Evolutionary conservation across 2,329 filamentous ascomycete species (phyloP).

Genomic region (Botrytis cinerea): DNA sequence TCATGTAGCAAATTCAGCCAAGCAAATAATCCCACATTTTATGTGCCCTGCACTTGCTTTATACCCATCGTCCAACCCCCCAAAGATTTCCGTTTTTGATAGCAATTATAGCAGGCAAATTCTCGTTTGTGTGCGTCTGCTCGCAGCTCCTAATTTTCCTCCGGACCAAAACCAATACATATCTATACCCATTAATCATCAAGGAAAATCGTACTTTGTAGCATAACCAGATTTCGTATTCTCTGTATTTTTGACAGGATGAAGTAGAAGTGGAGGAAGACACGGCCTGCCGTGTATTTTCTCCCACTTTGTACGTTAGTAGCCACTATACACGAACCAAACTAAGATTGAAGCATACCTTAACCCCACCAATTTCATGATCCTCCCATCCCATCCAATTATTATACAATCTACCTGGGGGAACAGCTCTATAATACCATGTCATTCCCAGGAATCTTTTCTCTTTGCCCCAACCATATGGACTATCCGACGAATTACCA

Average conservation of each 20-base stretch:
- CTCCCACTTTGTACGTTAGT: constrained; percentile 50
- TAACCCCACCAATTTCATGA: constrained; percentile 53
- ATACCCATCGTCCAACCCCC: fast-evolving
- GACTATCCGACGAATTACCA: constrained; percentile 52
- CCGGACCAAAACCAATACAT: background rate
- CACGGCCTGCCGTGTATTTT: constrained; percentile 56
- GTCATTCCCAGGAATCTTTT: constrained; percentile 58
- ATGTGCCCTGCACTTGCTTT: background rate
- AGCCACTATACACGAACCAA: background rate
- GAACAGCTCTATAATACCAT: constrained; percentile 61
- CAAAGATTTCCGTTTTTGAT: background rate
- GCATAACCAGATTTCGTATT: constrained; percentile 34
- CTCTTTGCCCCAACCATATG: constrained; percentile 62
- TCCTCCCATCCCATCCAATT: constrained; percentile 65
- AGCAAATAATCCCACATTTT: constrained; percentile 7
- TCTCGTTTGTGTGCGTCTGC: background rate
- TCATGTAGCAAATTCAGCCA: background rate
- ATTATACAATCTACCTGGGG: constrained; percentile 60
- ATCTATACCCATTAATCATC: background rate
- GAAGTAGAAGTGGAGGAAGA: constrained; percentile 59
- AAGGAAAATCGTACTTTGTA: constrained; percentile 20
- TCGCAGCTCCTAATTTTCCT: too few species aligned
- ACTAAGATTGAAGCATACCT: constrained; percentile 29
- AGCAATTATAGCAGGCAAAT: background rate
- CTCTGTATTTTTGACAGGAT: constrained; percentile 60